Evolutionary conservation across 345 rosid genomes (phyloP).

Genomic region (Punica granatum): DNA sequence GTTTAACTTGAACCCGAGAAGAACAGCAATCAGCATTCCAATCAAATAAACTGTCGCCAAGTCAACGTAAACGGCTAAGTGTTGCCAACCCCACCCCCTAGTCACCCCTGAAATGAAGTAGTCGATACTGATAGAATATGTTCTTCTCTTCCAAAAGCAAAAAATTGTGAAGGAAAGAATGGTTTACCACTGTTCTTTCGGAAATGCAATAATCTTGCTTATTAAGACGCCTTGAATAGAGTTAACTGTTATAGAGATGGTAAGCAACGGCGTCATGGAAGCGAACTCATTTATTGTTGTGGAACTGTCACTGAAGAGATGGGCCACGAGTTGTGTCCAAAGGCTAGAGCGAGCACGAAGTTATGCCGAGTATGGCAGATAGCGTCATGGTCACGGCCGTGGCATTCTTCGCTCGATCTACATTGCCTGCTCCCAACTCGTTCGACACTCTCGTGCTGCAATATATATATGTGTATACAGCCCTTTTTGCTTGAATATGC

Average conservation of each 20-base stretch:
- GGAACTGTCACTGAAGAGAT: slow-evolving; percentile 40
- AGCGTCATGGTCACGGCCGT: slow-evolving; percentile 40
- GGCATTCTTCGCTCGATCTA: slow-evolving; percentile 41
- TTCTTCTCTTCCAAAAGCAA: too few species aligned
- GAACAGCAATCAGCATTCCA: slow-evolving; percentile 39
- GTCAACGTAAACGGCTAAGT: slow-evolving; percentile 41
- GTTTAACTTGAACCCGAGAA: slow-evolving; percentile 50
- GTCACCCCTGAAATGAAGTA: slow-evolving; percentile 59
- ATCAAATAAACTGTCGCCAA: slow-evolving; percentile 41
- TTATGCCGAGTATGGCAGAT: slow-evolving; percentile 41
- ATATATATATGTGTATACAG: not conserved
- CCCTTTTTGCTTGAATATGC: not conserved
- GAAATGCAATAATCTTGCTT: too few species aligned
- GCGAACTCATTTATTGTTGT: slow-evolving; percentile 38
- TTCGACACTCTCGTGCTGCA: slow-evolving; percentile 81
- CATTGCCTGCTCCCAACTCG: slow-evolving; percentile 60
- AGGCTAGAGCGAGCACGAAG: slow-evolving; percentile 28
- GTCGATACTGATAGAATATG: too few species aligned
- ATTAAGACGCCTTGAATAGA: slow-evolving; percentile 53
- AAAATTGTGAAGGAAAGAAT: too few species aligned
- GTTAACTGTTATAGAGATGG: slow-evolving; percentile 47
- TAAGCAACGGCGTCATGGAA: slow-evolving; percentile 47
- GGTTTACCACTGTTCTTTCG: too few species aligned
- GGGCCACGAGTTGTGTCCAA: slow-evolving; percentile 55
- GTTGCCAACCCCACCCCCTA: slow-evolving; percentile 82